phyloP scores from a whole-genome alignment of 345 rosid genomes.

The Gossypium australe region DNA sequence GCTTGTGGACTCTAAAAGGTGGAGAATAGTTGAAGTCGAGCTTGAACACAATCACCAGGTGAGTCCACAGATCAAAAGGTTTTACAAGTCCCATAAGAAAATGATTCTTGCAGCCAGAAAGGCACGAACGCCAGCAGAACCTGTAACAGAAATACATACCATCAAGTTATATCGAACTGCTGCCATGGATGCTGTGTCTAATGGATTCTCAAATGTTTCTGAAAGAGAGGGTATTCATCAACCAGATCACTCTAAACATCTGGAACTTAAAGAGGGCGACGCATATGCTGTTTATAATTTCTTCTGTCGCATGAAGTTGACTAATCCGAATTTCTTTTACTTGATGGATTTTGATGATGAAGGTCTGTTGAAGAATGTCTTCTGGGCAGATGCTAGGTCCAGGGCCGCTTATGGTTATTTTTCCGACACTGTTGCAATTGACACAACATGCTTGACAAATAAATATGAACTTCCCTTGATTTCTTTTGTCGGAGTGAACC shows the following conservation, averaged over 20 bases:
- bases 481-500: conserved; percentile 50
- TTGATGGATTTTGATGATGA: conserved; percentile 42
- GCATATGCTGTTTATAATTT: conserved; percentile 40
- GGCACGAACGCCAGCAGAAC: conserved; percentile 31
- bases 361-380: conserved; percentile 42
- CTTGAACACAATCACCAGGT: conserved; percentile 44
- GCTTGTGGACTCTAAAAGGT: conserved; percentile 40
- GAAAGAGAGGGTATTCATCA: conserved; percentile 23
- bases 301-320: conserved; percentile 46
- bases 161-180: conserved; percentile 37
- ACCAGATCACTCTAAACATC: conserved; percentile 30
- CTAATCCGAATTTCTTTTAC: conserved; percentile 56
- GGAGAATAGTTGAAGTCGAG: conserved; percentile 47
- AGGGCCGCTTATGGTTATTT: conserved; percentile 36
- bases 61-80: conserved; percentile 33
- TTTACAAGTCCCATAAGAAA: conserved; percentile 41
- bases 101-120: conserved; percentile 37
- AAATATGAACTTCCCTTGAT: conserved; percentile 46
- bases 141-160: conserved; percentile 37
- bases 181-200: conserved; percentile 3
- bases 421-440: conserved; percentile 37
- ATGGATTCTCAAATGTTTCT: conserved; percentile 24
- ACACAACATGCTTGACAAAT: conserved; percentile 45
- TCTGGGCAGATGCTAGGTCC: conserved; percentile 55
- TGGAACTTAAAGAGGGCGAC: conserved; percentile 54